Evolutionary conservation across 2,329 filamentous ascomycete genomes (phyloP).

Genomic region (Diaporthe longicolla): DNA sequence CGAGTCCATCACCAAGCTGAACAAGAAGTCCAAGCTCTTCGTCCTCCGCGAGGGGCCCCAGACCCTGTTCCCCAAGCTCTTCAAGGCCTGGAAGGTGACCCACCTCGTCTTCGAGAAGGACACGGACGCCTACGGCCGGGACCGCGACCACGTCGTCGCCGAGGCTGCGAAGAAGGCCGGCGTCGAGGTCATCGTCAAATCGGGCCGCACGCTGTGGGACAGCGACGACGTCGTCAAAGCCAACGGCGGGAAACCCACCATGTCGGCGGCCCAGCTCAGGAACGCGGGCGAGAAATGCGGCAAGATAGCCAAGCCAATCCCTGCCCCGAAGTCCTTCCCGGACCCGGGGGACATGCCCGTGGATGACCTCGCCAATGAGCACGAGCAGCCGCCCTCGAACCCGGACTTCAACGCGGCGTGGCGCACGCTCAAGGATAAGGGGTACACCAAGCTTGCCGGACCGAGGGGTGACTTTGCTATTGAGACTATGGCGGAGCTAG

Average conservation of each 20-base stretch:
- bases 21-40: slow-evolving; percentile 78
- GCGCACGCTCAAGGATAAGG: slow-evolving; percentile 67
- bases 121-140: slow-evolving; percentile 79
- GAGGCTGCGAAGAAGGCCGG: slow-evolving; percentile 74
- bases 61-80: slow-evolving; percentile 79
- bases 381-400: slow-evolving; percentile 52
- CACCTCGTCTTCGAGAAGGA: slow-evolving; percentile 86
- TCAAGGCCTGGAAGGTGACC: slow-evolving; percentile 80
- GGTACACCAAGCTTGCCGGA: slow-evolving; percentile 74
- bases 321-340: slow-evolving; percentile 71
- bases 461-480: slow-evolving; percentile 78
- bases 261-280: slow-evolving; percentile 79
- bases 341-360: slow-evolving; percentile 75
- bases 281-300: slow-evolving; percentile 75
- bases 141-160: slow-evolving; percentile 72
- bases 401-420: slow-evolving; percentile 73
- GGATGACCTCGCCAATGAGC: slow-evolving; percentile 69
- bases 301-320: slow-evolving; percentile 71
- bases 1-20: slow-evolving; percentile 75
- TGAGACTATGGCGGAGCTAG: slow-evolving; percentile 80
- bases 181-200: slow-evolving; percentile 75
- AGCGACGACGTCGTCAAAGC: slow-evolving; percentile 76
- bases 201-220: slow-evolving; percentile 81
- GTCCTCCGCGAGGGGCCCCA: slow-evolving; percentile 80
- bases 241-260: slow-evolving; percentile 79